Evolutionary conservation across 805 yeast species (phyloP), one percentile per base, ranked within the genome.

Genomic region (Candida patagonica): DNA sequence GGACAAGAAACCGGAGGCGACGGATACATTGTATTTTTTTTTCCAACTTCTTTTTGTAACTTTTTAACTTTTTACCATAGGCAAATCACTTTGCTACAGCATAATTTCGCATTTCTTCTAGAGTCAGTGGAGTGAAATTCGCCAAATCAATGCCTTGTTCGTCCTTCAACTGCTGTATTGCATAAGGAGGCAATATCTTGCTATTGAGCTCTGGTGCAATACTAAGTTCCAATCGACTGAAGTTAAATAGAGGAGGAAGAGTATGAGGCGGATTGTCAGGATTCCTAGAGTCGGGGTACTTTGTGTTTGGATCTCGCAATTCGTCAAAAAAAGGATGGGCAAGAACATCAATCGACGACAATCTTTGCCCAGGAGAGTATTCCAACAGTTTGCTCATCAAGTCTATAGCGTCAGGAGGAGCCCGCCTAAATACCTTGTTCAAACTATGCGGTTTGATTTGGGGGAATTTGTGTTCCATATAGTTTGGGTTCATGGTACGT

Each of bases 401-500:
- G 59, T 89, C 96, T 44, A 92, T 72, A 20, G 95, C 96, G 44
- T 78, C 84, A 1, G 80, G 77, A 13, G 95, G 80, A 15, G 94
- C 88, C 49, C 81, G 73, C 42, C 84, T 71, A 54, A 82, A 77
- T 35, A 79, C 78, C 52, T 77, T 77, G 47, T 73, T 69, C 53
- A 81, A 78, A 39, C 71, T 69, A 42, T 66, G 71, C 7, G 71
- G 70, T 39, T 58, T 50, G 45, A 66, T 66, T 45, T 45, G 72
- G 4, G 98, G 97, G 69, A 89, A 89, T 57, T 85, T 86, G 64
- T 89, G 96, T 60, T 92, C 97, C 80, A 86, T 84, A 64, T 89
- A 92, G 61, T 86, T 88, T 38, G 96, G 95, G 62, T 89, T 89
- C 98, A 89, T 92, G 45, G 87, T 74, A 57, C 78, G 74, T 50